Evolutionary conservation across 441 rosid species (phyloP).

Genomic region (Euphorbia corollata): DNA sequence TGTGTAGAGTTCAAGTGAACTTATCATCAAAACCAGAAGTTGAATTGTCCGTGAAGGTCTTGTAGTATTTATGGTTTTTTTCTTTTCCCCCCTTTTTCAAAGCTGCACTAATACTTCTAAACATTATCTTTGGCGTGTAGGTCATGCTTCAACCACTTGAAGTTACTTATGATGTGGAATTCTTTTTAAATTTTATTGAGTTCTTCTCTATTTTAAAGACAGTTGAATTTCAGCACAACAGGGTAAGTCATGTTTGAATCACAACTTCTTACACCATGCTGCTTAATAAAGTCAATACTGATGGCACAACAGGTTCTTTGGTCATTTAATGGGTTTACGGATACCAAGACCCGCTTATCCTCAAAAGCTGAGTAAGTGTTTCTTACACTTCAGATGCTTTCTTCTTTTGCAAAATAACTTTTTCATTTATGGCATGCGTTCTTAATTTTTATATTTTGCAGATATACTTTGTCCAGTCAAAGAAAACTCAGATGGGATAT

Average conservation of each 20-base stretch:
- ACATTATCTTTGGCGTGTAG: slow-evolving; percentile 33
- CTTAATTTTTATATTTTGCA: slow-evolving; percentile 33
- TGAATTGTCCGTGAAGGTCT: slow-evolving; percentile 60
- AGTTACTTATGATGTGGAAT: slow-evolving; percentile 46
- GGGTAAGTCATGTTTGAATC: slow-evolving; percentile 42
- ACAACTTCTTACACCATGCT: not conserved
- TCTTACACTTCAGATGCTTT: slow-evolving; percentile 12
- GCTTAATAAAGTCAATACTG: slow-evolving; percentile 2
- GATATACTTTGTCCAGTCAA: slow-evolving; percentile 58
- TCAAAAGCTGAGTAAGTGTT: slow-evolving; percentile 76
- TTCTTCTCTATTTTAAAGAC: slow-evolving; percentile 45
- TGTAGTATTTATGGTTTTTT: slow-evolving; percentile 5
- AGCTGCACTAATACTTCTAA: not conserved
- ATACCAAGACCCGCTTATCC: slow-evolving; percentile 51
- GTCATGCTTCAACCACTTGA: slow-evolving; percentile 57
- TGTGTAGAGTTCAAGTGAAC: slow-evolving; percentile 52
- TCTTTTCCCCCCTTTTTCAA: not conserved
- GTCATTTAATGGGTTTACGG: slow-evolving; percentile 64
- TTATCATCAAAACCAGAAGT: slow-evolving; percentile 44
- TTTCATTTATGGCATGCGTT: not conserved
- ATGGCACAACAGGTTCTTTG: slow-evolving; percentile 53
- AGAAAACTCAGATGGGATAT: slow-evolving; percentile 61
- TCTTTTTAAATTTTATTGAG: slow-evolving; percentile 36
- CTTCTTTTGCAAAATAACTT: slow-evolving; percentile 1
- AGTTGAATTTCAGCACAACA: slow-evolving; percentile 59